Base-by-base conservation (phyloP, 164 flowering plant species). In the Litsea cubeba region DNA sequence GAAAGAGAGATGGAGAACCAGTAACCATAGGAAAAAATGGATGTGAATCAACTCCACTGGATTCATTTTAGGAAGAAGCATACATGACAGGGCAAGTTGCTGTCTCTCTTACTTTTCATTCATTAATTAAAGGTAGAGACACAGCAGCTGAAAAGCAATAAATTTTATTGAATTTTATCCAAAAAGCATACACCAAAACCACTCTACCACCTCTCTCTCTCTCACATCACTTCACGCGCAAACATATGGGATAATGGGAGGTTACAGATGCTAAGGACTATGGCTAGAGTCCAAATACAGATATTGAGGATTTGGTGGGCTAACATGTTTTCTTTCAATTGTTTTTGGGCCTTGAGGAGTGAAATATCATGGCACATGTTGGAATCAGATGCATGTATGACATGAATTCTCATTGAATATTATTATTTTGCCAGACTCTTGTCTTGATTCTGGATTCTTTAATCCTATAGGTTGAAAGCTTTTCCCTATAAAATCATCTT, bases 41-140 rank as follows among this genome's bases (percentile, higher is more conserved):
- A 76, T 76, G 71, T 71, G 75, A 17, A 54, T 54, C 5, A 74
- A 76, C 71, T 75, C 75, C 70, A 58, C 71, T 40, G 46, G 46
- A 69, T 70, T 32, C 60, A 62, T 28, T 76, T 81, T 79, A 78
- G 76, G 78, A 77, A 77, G 81, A 71, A 63, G 74, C 78, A 75
- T 72, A 78, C 72, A 81, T 73, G 85, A 81, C 81, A 83, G 79
- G 78, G 60, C 73, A 82, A 83, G 83, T 82, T 83, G 92, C 87
- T 84, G 72, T 84, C 85, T 74, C 58, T 79, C 72, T 76, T 76
- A 54, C 77, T 69, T 81, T 79, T 81, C 83, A 75, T 71, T 18
- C 72, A 51, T 74, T 58, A 68, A 74, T 74, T 20, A 32, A 73
- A 51, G 24, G 62, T 65, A 26, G 62, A 10, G 50, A 46, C 40